phyloP scores from a whole-genome alignment of 1,284 basidiomycete genomes.

The Cutaneotrichosporon daszewskae region DNA sequence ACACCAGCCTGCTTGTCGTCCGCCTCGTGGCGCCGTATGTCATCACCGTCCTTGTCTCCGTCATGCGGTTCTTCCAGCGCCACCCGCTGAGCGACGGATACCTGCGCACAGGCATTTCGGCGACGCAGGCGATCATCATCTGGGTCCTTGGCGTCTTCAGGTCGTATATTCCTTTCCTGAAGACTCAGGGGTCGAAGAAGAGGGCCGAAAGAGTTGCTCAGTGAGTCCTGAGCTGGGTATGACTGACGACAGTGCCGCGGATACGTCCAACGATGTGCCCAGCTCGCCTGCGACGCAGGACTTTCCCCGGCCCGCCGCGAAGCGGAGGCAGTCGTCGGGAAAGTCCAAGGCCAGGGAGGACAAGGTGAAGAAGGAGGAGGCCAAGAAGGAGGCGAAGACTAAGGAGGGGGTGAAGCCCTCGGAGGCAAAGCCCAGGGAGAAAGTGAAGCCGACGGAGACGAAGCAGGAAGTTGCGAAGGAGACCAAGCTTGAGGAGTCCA shows the following conservation, averaged over 20 bases:
- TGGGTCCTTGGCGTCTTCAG: background rate
- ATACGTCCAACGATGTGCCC: background rate
- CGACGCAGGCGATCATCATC: slow-evolving; percentile 17
- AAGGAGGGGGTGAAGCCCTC: background rate
- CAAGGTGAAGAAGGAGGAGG: background rate
- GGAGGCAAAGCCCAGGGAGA: background rate
- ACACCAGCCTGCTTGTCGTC: slow-evolving; percentile 7
- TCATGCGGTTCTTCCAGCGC: slow-evolving; percentile 26
- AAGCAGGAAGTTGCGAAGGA: background rate
- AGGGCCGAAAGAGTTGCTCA: background rate
- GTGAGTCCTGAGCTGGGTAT: background rate
- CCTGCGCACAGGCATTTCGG: slow-evolving; percentile 17
- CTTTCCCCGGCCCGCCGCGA: background rate
- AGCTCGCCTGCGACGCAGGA: background rate
- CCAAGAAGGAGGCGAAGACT: background rate
- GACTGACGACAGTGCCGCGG: background rate
- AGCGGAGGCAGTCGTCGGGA: too few relatives aligned
- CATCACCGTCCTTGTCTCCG: slow-evolving; percentile 17
- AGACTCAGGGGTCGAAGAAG: background rate
- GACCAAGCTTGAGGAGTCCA: background rate
- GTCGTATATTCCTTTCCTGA: background rate
- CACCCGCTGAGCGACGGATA: slow-evolving; percentile 25
- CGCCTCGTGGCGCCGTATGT: slow-evolving; percentile 16
- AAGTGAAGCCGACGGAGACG: background rate
- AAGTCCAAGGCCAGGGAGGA: slow-evolving; percentile 3